Conservation (phyloP, 176 grass and related monocot genomes). For the Aegilops tauschii region DNA sequence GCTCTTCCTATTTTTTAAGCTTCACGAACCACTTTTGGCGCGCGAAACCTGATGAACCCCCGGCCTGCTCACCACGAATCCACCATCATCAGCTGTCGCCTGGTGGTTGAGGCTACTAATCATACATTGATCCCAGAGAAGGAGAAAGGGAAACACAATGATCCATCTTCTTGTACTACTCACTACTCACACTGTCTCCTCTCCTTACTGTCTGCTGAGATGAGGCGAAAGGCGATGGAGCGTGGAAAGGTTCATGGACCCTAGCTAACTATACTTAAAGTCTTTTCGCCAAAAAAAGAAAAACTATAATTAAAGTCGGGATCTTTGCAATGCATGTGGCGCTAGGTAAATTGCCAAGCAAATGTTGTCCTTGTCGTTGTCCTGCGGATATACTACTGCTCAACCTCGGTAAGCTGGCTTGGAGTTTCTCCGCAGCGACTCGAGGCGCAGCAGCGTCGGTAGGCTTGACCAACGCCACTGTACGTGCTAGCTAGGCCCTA, state of each 20-base stretch:
- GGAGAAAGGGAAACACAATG: neutral
- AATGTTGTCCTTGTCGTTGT: slow-evolving; percentile 10
- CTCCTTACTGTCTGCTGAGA: neutral
- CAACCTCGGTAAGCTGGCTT: slow-evolving; percentile 8
- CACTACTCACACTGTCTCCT: neutral
- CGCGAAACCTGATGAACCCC: neutral
- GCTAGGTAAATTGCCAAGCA: slow-evolving; percentile 20
- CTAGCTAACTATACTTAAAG: too few species aligned
- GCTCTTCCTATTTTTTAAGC: neutral
- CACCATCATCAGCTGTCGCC: neutral
- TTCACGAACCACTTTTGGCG: neutral
- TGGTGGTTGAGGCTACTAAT: neutral
- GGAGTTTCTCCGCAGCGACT: slow-evolving; percentile 18
- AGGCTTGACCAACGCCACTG: neutral
- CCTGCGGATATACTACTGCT: neutral
- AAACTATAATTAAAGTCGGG: neutral
- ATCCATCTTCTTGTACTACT: neutral
- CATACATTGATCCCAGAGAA: neutral
- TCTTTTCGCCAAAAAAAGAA: too few species aligned
- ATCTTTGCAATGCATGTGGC: neutral
- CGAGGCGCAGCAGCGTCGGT: neutral
- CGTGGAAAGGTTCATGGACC: neutral
- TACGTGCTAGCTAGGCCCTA: neutral
- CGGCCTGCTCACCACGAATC: neutral
- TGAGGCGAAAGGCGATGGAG: neutral